Evolutionary conservation across 495 filamentous ascomycete species (phyloP).

Genomic region (Symbiotaphrina buchneri): DNA sequence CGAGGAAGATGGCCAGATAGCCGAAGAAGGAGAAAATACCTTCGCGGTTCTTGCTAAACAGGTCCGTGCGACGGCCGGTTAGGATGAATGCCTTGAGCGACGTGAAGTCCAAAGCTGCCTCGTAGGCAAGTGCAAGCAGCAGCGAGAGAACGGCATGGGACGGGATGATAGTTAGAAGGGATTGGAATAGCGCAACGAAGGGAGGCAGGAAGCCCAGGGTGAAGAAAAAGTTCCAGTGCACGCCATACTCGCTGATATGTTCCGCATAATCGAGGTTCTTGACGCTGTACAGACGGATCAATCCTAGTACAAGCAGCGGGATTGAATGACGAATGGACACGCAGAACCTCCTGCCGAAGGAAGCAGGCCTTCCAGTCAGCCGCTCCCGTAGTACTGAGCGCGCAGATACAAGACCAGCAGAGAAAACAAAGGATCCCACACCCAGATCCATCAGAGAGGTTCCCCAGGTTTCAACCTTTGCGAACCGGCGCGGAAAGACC

Average conservation of each 20-base stretch:
- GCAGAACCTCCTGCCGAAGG: conserved; percentile 28
- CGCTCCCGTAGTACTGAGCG: conserved; percentile 60
- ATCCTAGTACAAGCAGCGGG: conserved; percentile 59
- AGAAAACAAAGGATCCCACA: conserved; percentile 94
- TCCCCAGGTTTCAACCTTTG: conserved; percentile 95
- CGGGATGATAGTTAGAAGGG: conserved; percentile 31
- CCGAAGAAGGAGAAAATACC: conserved; percentile 83
- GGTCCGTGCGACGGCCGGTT: conserved; percentile 49
- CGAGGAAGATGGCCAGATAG: conserved; percentile 86
- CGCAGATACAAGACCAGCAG: conserved; percentile 77
- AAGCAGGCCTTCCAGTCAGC: conserved; percentile 17
- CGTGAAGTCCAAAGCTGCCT: conserved; percentile 53
- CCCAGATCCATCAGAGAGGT: conserved; percentile 96
- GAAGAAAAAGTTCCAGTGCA: conserved; percentile 99
- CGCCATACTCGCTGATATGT: conserved; percentile 93
- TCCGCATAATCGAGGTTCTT: conserved; percentile 92
- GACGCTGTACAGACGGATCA: conserved; percentile 66
- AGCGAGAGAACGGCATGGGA: conserved; percentile 55
- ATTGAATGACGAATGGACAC: conserved; percentile 54
- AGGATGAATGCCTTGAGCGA: conserved; percentile 65
- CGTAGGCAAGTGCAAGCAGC: conserved; percentile 38
- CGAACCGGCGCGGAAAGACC: conserved; percentile 81
- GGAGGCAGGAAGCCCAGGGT: conserved; percentile 77
- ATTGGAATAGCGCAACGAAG: conserved; percentile 71
- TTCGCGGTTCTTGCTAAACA: conserved; percentile 79